Percentiles rank a stretch among this genome's conserved stretches.
Evolutionary conservation across 345 rosid genomes (phyloP).

Genomic region (Odontarrhena argentea): DNA sequence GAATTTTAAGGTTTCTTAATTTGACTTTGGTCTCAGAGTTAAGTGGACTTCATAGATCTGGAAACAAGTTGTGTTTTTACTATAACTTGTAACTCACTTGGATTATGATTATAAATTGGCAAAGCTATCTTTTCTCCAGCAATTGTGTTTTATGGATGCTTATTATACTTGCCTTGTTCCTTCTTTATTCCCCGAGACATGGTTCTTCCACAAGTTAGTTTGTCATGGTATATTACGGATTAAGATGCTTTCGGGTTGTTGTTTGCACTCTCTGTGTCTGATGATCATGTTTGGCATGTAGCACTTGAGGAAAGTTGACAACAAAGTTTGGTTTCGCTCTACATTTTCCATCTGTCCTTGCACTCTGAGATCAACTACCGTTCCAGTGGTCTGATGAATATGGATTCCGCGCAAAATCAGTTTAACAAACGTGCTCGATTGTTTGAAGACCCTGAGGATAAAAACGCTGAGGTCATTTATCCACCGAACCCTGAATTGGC

Average conservation of each 20-base stretch:
- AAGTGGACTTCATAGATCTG: slow-evolving; percentile 32
- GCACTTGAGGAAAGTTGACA: slow-evolving; percentile 57
- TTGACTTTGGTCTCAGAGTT: slow-evolving; percentile 21
- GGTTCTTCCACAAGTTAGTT: background rate
- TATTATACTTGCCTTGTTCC: background rate
- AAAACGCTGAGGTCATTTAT: slow-evolving; percentile 44
- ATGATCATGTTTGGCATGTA: slow-evolving; percentile 55
- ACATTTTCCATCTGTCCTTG: slow-evolving; percentile 54
- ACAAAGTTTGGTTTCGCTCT: slow-evolving; percentile 64
- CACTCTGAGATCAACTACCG: slow-evolving; percentile 58
- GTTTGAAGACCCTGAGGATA: slow-evolving; percentile 66
- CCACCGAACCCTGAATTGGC: slow-evolving; percentile 35
- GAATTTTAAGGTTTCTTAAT: background rate
- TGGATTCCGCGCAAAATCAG: slow-evolving; percentile 41
- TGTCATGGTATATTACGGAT: background rate
- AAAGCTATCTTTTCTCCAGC: background rate
- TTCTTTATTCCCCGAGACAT: background rate
- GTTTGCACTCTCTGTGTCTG: slow-evolving; percentile 60
- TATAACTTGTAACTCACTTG: slow-evolving; percentile 8
- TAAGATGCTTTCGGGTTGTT: slow-evolving; percentile 22
- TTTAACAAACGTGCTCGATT: slow-evolving; percentile 59
- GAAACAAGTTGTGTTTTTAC: background rate
- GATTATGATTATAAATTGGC: background rate
- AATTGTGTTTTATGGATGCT: background rate
- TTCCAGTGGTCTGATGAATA: slow-evolving; percentile 34